Evolutionary conservation across 2,329 filamentous ascomycete genomes (phyloP), one percentile per base, ranked within the genome.

Genomic region (Alternaria ethzedia): DNA sequence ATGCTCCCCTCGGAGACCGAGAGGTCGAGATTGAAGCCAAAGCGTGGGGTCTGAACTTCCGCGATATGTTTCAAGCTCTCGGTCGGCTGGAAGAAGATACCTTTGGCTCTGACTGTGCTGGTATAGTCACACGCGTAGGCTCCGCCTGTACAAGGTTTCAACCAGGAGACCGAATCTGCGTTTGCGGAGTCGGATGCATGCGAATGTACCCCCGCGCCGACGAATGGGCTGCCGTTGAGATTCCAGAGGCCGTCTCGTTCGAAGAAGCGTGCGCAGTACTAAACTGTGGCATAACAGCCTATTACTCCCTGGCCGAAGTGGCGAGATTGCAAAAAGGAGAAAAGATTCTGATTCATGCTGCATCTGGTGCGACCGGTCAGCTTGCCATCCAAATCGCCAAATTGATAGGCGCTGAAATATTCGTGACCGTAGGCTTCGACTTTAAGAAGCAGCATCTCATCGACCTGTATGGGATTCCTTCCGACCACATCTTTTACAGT

Each of bases 401-500:
- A 0, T 26, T 61, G 5, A 30, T 46, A 21, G 72, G 69, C 2
- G 66, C 66, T 2, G 55, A 78, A 32, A 67, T 81, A 6, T 77
- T 58, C 44, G 62, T 54, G 3, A 77, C 73, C 0, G 72, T 74
- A 1, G 65, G 70, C 13, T 65, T 21, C 8, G 54, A 66, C 4
- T 64, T 61, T 3, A 78, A 80, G 59, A 30, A 25, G 0, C 7
- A 61, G 3, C 70, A 65, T 45, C 52, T 79, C 6, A 45, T 59
- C 4, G 58, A 64, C 4, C 50, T 57, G n/a, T 74, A 59, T 25
- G 67, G 59, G 15, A 67, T 80, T n/a, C 70, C 68, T 5, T 17
- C 15, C 2, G 60, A 73, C 0, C 72, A 68, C 5, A 81, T 83
- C 44, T 81, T 82, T 63, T 63, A 60, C 15, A 76, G 69, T 4